Evolutionary conservation across 805 yeast genomes (phyloP), one percentile per base, ranked within the genome.

Genomic region (Scheffersomyces lignosus): DNA sequence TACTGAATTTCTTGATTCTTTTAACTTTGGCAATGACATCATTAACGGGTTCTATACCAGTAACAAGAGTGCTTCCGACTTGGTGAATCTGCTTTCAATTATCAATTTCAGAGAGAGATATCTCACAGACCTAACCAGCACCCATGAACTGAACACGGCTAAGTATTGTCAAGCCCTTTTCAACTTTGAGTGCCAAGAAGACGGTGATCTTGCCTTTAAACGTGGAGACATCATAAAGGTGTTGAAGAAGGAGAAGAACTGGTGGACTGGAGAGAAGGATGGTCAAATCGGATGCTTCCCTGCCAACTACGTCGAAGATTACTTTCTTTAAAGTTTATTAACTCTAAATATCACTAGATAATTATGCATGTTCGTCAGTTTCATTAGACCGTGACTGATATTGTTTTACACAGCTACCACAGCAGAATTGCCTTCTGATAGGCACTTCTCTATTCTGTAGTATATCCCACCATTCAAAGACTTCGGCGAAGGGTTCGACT

Each of bases 401-500:
- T 27, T 40, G 51, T 25, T 37, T 30, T 6, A 56, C 58, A 55
- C 86, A 80, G 16, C 58, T 49, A 1, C 76, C 78, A 41, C 75
- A 65, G 45, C 86, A 80, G 44, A 80, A 80, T 41, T 71, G 71
- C 27, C 76, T 59, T 47, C 73, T 71, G 18, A 80, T 64, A 0
- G 87, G 85, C 3, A 79, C 56, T 24, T 64, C 52, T 25, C 58
- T 64, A 38, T 79, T 73, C 26, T 65, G 71, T 33, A 73, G 64
- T 31, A 78, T 64, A 47, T 80, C 81, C 86, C 87, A 80, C 85
- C 85, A 80, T 51, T 80, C 86, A 42, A 73, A 51, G 1, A 73
- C 67, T 46, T 80, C 81, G 0, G 84, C 85, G 10, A 70, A 66
- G 2, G 82, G 76, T 37, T 78, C 80, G 5, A 78, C 71, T 3